These are phyloP conservation scores for Boletales sp. DNA, from an alignment of 768 basidiomycete genomes.

Conservation along the genomic window DNA sequence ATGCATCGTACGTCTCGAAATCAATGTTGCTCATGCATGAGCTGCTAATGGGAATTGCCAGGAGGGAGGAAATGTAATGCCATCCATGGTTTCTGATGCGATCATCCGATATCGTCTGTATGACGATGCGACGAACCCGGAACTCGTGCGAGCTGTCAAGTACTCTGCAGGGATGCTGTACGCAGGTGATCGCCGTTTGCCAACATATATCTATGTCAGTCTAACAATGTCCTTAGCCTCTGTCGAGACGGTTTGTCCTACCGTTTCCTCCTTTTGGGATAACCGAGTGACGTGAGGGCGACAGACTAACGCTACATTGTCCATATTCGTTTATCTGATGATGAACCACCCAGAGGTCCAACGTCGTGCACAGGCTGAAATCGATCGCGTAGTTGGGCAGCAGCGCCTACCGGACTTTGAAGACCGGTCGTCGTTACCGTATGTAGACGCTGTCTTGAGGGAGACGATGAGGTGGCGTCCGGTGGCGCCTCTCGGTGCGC, in stretches of 20 bases:
- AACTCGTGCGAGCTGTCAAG: slow-evolving; percentile 14
- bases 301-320: slow-evolving; percentile 25
- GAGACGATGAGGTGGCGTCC: slow-evolving; percentile 32
- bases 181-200: slow-evolving; percentile 10
- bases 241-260: slow-evolving; percentile 29
- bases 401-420: slow-evolving; percentile 30
- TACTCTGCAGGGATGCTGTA: slow-evolving; percentile 17
- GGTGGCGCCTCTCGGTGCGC: slow-evolving; percentile 23
- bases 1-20: slow-evolving; percentile 1
- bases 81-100: slow-evolving; percentile 18
- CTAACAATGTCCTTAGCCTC: slow-evolving; percentile 17
- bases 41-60: not conserved
- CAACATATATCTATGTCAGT: not conserved
- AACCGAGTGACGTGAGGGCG: not conserved
- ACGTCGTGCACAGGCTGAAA: slow-evolving; percentile 29
- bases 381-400: slow-evolving; percentile 28
- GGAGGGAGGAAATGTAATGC: slow-evolving; percentile 6
- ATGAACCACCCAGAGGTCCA: slow-evolving; percentile 27
- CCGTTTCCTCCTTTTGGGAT: not conserved
- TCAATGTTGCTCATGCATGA: not conserved
- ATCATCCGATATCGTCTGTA: slow-evolving; percentile 4
- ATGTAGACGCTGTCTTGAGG: slow-evolving; percentile 31
- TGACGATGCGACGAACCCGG: slow-evolving; percentile 6
- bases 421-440: slow-evolving; percentile 28
- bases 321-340: slow-evolving; percentile 29